Evolutionary conservation across 1,139 yeast genomes (phyloP).

Genomic region (Geotrichum carabidarum): DNA sequence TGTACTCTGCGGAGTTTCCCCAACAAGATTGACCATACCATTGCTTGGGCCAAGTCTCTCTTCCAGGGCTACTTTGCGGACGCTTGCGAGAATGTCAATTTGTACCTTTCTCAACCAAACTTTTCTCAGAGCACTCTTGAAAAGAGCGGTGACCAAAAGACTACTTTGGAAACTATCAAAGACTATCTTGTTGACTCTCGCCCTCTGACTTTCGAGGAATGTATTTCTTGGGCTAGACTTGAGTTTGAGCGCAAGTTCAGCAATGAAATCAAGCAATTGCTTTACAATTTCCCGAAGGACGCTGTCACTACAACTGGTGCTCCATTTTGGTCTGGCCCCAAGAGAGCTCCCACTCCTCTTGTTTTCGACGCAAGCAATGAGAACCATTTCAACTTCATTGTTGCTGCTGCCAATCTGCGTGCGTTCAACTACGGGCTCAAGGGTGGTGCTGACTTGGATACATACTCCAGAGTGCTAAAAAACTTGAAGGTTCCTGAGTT

Average conservation of each 20-base stretch:
- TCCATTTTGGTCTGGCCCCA: constrained; percentile 97
- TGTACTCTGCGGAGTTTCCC: constrained; percentile 98
- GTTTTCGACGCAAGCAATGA: constrained; percentile 67
- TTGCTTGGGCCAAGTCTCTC: constrained; percentile 96
- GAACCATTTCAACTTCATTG: constrained; percentile 76
- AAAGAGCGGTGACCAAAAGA: constrained; percentile 87
- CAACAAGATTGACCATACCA: constrained; percentile 94
- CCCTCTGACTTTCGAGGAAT: constrained; percentile 87
- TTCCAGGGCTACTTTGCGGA: constrained; percentile 93
- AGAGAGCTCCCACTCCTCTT: constrained; percentile 88
- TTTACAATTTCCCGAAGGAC: constrained; percentile 91
- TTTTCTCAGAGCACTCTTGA: constrained; percentile 86
- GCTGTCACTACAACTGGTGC: constrained; percentile 87
- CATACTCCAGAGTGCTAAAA: constrained; percentile 47
- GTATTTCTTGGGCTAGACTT: constrained; percentile 89
- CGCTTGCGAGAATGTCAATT: constrained; percentile 85
- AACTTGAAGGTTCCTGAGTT: constrained; percentile 60
- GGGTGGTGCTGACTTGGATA: constrained; percentile 43
- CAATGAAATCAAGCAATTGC: constrained; percentile 80
- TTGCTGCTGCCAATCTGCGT: constrained; percentile 85
- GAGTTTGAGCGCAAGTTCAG: constrained; percentile 82
- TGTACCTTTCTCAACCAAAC: constrained; percentile 86
- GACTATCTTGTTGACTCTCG: constrained; percentile 64
- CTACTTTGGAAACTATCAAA: constrained; percentile 72
- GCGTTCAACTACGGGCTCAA: constrained; percentile 84